Evolutionary conservation across 2,329 filamentous ascomycete genomes (phyloP), one percentile per base, ranked within the genome.

Genomic region (Ophiosphaerella narmari): DNA sequence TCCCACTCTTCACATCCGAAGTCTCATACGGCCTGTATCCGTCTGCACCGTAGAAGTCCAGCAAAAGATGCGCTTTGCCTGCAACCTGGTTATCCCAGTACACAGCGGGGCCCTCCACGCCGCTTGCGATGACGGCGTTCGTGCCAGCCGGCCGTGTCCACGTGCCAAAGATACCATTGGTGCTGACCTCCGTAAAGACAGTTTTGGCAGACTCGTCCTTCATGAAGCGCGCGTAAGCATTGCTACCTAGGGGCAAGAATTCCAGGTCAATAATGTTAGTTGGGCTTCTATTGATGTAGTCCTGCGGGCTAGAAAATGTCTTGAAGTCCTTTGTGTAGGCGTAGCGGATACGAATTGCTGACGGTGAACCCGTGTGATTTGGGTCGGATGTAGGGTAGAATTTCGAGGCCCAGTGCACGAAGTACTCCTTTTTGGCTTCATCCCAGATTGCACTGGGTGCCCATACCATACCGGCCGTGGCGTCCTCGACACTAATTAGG

Each of bases 391-490:
- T 55, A 1, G 74, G 57, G 50, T 83, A 84, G 46, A 72, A 68
- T 12, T 76, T 72, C 6, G 74, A 74, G 0, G 80, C 70, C 80
- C 79, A 82, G 63, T 79, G 78, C 39, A 81, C 74, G 14, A 77
- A 74, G 62, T 78, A 81, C 37, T 77, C 72, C 13, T 64, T 59
- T 59, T 77, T 76, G 1, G 68, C 65, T 0, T 73, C 68, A 54
- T 84, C 80, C 76, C 77, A 84, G 43, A 83, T 77, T 0, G 81
- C 81, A 43, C 80, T 78, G 0, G 82, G 82, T 0, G 81, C 82
- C 82, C 82, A 84, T 0, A 82, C 80, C 81, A 83, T 84, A 3
- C 81, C 82, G 0, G 80, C 82, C 3, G 74, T 78, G n/a, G 66
- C 65, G 48, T 81, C 76, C 56, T 83, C 81, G 9, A 84, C 80